Base-by-base conservation (phyloP, 2,329 filamentous ascomycete species). In the Aspergillus eucalypticola region DNA sequence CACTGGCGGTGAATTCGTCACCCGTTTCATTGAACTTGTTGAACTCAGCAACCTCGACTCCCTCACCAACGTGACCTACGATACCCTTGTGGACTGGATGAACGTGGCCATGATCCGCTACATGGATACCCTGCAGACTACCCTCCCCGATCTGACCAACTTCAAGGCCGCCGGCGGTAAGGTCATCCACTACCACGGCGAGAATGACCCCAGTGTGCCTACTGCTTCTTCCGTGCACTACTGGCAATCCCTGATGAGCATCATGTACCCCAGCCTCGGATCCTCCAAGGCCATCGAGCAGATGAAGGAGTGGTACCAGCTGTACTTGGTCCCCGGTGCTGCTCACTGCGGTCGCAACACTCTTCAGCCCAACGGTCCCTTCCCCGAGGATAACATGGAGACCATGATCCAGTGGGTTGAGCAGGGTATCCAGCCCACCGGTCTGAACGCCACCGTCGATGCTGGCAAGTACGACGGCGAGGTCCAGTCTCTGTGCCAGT, bases 151-250 rank as follows among this genome's bases (percentile, higher is more conserved):
- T 64, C 74, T 86, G 0, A 82, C 79, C 0, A 64, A 73, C 8
- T 85, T 85, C 74, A 72, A 81, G 32, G 60, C 73, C 2, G 66
- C 75, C 0, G 84, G 84, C 27, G 84, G 82, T 54, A 87, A 87
- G 70, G 69, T 87, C 5, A 71, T 87, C 13, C 83, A 86, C 68
- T 84, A 79, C 73, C 84, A 87, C 70, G 84, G 84, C 52, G 83
- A 86, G 70, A 80, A 78, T 0, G 85, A 86, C 68, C 69, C 76
- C 13, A 79, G 76, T 8, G 76, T 87, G 58, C 84, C 84, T 1
- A 70, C 84, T 0, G 82, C 76, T 3, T 84, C 82, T 0, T 85
- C 83, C 0, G 78, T 84, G 0, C 82, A 79, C 66, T 87, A 86
- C 75, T 81, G 78, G 71, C 76, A 86, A 55, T 81, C 82, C 2